Evolutionary conservation across 2,329 filamentous ascomycete genomes (phyloP), one percentile per base, ranked within the genome.

Genomic region (Sclerotinia borealis): DNA sequence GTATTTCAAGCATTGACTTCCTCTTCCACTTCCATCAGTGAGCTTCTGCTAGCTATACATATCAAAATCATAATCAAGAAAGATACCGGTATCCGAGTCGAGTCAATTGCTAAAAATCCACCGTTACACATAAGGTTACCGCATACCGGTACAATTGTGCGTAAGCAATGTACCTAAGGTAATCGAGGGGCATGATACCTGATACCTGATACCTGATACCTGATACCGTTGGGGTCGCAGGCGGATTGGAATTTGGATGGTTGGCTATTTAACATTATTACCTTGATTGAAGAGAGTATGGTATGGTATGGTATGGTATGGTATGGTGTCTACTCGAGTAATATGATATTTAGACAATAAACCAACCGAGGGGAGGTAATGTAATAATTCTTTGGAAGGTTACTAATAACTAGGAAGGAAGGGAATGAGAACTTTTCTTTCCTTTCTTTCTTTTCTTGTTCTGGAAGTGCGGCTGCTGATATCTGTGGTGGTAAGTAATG

Each of bases 41-140:
- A n/a, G n/a, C n/a, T n/a, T n/a, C n/a, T n/a, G n/a, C n/a, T n/a
- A n/a, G n/a, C n/a, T n/a, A n/a, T n/a, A n/a, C n/a, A n/a, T n/a
- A n/a, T n/a, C n/a, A n/a, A n/a, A n/a, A n/a, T n/a, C n/a, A n/a
- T n/a, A n/a, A n/a, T n/a, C n/a, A n/a, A n/a, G n/a, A n/a, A n/a
- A n/a, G n/a, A n/a, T n/a, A n/a, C n/a, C n/a, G n/a, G n/a, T 78
- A 81, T 58, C 73, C 76, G 11, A 72, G 61, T 77, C 76, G 11
- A 72, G 61, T 77, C 78, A 80, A 64, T 79, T 76, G 34, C 65
- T 43, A 70, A 81, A 73, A 75, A 79, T 63, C 73, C 75, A 43
- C 78, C 76, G 11, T 69, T 70, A 71, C 79, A 81, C 73, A 79
- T 77, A 70, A 78, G n/a, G n/a, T n/a, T n/a, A n/a, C n/a, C n/a